Evolutionary conservation across 768 basidiomycete species (phyloP), one percentile per base, ranked within the genome.

Genomic region (Auricularia auricula-judae): DNA sequence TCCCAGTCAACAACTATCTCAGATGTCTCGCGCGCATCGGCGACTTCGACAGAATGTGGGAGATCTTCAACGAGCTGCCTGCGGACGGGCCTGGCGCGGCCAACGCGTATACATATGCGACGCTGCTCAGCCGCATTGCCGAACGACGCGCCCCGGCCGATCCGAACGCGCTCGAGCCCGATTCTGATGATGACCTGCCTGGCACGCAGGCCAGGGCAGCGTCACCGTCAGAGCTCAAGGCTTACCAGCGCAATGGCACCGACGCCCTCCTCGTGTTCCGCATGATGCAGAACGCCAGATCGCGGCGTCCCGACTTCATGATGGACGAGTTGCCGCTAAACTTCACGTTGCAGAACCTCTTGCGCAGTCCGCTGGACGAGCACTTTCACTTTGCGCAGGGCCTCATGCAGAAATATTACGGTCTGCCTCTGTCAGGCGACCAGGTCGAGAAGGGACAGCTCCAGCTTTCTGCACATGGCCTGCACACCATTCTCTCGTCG

Each of bases 241-340:
- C 23, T 5, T 59, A 35, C 56, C 14, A 53, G 1, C 35, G 44
- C 29, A 79, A 79, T 64, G 84, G 86, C 8, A 80, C 84, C 18
- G 86, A 91, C 66, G 88, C 86, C 14, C 86, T 81, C 69, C 77
- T 88, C 16, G 73, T 93, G 14, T 92, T 91, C 91, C 77, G 74
- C 11, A 83, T 86, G 70, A 79, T 87, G 74, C 69, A 81, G 65
- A 86, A 84, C 67, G 75, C 79, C 18, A 72, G 80, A 16, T 78
- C 81, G 64, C 81, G 77, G 65, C 74, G 70, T 36, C 73, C 78
- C 2, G 74, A 77, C 8, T 78, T 88, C 58, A 66, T 72, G 53
- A 72, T 87, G 33, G 88, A 90, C 69, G 76, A 81, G 82, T 84
- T 2, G 76, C 93, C 36, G 73, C 81, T 1, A 79, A 76, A 29